Evolutionary conservation across 441 rosid genomes (phyloP), one percentile per base, ranked within the genome.

Genomic region (Aleurites moluccanus): DNA sequence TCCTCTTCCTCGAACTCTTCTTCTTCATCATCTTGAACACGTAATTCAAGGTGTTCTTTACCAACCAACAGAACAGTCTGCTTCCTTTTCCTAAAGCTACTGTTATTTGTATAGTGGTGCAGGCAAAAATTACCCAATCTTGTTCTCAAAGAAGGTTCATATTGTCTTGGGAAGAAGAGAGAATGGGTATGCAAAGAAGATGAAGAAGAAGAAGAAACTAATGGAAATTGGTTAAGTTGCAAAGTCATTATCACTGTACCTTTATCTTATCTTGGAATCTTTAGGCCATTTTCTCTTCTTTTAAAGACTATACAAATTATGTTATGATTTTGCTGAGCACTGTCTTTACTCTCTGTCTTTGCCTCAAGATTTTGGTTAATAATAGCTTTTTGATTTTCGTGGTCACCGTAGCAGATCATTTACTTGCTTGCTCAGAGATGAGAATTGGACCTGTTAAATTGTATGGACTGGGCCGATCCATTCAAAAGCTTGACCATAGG

Each of bases 11-110:
- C 79, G 59, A 44, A 80, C 62, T 42, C 79, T 56, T 82, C 82
- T 45, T 61, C 81, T 73, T 74, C 80, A 57, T 30, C 81, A 15
- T 76, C 73, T 68, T 2, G 81, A 53, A 86, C 79, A 45, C 86
- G 81, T 52, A 88, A 78, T 71, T 86, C 88, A 61, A 78, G 77
- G 73, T 89, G 91, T 75, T 88, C 89, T 79, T 79, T 81, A 72
- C 89, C 91, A 20, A 73, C 88, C 59, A 76, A 77, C 40, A 77
- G 35, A 76, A 75, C 53, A 77, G 6, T 72, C 79, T 74, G 44
- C 63, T 52, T 79, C 49, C 75, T 84, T 74, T 68, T 78, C 69
- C 27, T 30, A 20, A 15, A 28, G 59, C 45, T 63, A 40, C 18
- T 23, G 9, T 44, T 35, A 66, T 40, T 61, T 16, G 57, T 6